Conservation (phyloP, 1,284 basidiomycete genomes). For the Ganoderma resinaceum region DNA sequence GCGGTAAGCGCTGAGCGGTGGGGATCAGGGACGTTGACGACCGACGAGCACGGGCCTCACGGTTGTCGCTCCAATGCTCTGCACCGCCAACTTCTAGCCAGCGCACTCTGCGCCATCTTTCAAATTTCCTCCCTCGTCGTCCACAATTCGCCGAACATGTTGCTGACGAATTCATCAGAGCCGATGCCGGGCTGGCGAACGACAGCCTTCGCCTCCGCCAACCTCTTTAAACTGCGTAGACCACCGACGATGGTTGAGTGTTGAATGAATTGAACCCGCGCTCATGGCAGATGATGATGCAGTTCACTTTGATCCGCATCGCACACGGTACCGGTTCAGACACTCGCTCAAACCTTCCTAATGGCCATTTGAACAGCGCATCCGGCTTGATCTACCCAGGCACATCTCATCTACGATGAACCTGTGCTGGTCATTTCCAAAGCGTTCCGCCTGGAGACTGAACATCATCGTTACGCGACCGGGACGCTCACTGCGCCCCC, state of each 20-base stretch:
- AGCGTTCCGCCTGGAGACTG: neutral
- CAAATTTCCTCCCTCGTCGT: neutral
- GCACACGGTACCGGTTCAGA: slow-evolving; percentile 4
- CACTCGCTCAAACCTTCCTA: neutral
- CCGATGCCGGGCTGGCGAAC: neutral
- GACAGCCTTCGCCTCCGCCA: too few relatives aligned
- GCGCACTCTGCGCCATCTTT: neutral
- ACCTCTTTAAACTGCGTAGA: neutral
- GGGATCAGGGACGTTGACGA: neutral
- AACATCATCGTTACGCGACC: neutral
- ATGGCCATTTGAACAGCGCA: neutral
- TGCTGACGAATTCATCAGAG: neutral
- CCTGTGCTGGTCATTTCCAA: neutral
- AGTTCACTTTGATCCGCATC: slow-evolving; percentile 12
- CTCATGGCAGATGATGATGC: too few relatives aligned
- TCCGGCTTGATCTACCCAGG: slow-evolving; percentile 6
- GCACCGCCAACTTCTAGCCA: neutral
- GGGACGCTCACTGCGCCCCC: neutral
- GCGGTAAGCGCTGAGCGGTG: too few relatives aligned
- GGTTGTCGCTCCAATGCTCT: neutral
- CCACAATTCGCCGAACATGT: neutral
- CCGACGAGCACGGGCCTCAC: neutral
- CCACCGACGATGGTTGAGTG: neutral
- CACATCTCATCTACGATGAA: neutral
- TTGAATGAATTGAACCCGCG: neutral